Base-by-base conservation (phyloP, 2,329 filamentous ascomycete genomes). In the Aspergillus unguis region DNA sequence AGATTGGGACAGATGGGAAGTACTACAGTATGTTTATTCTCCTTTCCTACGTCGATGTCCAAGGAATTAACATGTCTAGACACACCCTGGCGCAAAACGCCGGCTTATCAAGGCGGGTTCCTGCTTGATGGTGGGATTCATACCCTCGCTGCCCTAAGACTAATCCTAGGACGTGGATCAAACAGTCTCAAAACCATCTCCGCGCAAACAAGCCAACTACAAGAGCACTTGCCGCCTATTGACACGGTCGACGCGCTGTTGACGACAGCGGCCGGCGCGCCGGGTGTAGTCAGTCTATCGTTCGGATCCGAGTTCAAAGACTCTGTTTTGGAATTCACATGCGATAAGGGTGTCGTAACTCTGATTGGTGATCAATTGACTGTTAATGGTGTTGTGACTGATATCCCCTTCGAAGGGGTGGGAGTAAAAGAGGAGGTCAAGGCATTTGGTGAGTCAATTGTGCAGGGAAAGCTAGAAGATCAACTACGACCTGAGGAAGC, bases 111-210 rank as follows among this genome's bases (percentile, higher is more conserved):
- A 61, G 82, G 81, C 23, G 82, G 82, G 1, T 84, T 84, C 55
- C 58, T 85, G 42, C 73, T 85, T 1, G 82, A 85, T 53, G 81
- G 78, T 3, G 81, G 82, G 2, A 77, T 84, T 11, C 82, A 84
- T 58, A 78, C 78, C 53, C 65, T 80, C 31, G 81, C 81, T 27
- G 79, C 69, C 2, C 71, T 80, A 35, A 70, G 82, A 25, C 57
- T 79, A 37, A 61, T 84, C 51, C 66, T 84, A 4, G 70, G 77
- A 4, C 38, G 47, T 37, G 53, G 67, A 1, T 63, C 72, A 5
- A 73, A 77, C 41, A 70, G 72, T 1, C 65, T 76, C 35, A 68
- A 72, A 3, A 69, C 65, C 25, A 62, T 80, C 2, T 76, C 75
- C 7, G 80, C 80, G 1, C 79, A 78, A 40, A 77, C 78, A 0